Base-by-base conservation (phyloP, 306 rosid species). In the Sicyos baderoa region DNA sequence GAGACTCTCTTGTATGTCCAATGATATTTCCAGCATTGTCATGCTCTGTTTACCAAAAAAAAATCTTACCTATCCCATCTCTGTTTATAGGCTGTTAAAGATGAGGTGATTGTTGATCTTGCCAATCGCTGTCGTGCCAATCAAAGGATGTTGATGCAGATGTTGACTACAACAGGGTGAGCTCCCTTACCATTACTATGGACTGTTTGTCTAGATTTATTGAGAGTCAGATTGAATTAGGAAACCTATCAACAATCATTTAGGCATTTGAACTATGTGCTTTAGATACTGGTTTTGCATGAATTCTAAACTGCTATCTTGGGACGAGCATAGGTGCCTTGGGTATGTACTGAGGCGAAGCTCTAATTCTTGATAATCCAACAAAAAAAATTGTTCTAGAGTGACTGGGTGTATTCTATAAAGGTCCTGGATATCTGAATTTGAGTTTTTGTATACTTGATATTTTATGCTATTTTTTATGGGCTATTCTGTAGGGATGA, bases 131-230 rank as follows among this genome's bases (percentile, higher is more conserved):
- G 99, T 72, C 91, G 97, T 76, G 72, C 87, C 76, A 90, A 86
- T 81, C 99, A 90, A 87, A 94, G 85, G 76, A 90, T 86, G 79
- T 79, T 94, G 85, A 94, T 90, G 87, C 96, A 94, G 76, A 90
- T 94, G 99, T 86, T 94, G 60, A 94, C 99, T 58, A 85, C 96
- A 19, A 86, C 97, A 27, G 99, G 96, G 99, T 93, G 76, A 81
- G 96, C 84, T 75, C 44, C 63, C 29, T 57, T 54, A 25, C 19
- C 25, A 65, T 7, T 12, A 6, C 44, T 27, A 67, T 68, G 12
- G 19, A 14, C 54, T 44, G 35, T 44, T 44, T 64, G 42, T 56
- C 6, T 13, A 29, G 25, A 35, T 15, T 17, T 23, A 21, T 21
- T 35, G 8, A 12, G 25, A 35, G 25, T 4, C 47, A 8, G 19